Evolutionary conservation across 2,329 filamentous ascomycete species (phyloP).

Genomic region (Diaporthe citrichinensis): DNA sequence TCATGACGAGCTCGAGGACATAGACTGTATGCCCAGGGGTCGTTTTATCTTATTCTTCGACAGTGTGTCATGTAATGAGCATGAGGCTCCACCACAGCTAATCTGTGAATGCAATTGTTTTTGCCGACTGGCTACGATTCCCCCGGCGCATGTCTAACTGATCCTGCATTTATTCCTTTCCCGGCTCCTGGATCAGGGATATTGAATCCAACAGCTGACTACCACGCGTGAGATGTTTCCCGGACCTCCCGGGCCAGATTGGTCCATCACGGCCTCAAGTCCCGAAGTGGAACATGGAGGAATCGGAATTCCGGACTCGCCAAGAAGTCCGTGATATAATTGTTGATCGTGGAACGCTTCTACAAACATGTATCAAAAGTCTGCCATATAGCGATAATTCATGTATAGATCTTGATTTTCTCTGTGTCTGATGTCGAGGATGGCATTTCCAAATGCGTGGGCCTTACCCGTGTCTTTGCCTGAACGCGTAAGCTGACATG

Average conservation of each 20-base stretch:
- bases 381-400: not conserved
- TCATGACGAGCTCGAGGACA: not conserved
- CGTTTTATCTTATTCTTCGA: no score
- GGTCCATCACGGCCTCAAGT: not conserved
- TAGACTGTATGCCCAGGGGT: not conserved
- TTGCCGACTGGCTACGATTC: not conserved
- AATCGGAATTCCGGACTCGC: not conserved
- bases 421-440: not conserved
- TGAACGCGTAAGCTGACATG: not conserved
- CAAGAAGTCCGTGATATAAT: not conserved
- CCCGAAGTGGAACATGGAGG: not conserved
- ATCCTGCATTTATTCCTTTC: not conserved
- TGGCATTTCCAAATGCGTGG: not conserved
- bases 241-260: slow-evolving; percentile 1
- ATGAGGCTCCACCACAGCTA: not conserved
- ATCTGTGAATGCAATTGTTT: not conserved
- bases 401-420: no score
- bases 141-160: not conserved
- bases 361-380: not conserved
- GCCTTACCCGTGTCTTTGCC: not conserved
- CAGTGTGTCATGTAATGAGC: not conserved
- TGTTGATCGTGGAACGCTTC: not conserved
- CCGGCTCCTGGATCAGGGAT: not conserved
- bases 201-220: not conserved
- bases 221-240: not conserved